Evolutionary conservation across 257 asterid species (phyloP).

Genomic region (Lavandula angustifolia): DNA sequence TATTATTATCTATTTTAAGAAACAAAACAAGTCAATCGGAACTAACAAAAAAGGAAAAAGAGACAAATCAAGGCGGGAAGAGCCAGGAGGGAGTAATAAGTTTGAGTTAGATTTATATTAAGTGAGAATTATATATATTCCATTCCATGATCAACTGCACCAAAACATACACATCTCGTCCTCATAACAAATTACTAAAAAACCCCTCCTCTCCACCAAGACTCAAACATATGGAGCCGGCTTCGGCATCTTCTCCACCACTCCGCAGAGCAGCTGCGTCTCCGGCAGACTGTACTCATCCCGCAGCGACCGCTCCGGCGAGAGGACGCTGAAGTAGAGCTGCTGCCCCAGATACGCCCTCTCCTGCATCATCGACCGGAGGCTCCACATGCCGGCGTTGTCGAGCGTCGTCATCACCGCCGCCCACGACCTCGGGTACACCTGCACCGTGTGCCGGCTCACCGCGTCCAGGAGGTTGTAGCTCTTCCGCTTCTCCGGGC

Average conservation of each 20-base stretch:
- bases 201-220: too few species aligned
- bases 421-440: conserved; percentile 64
- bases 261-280: conserved; percentile 45
- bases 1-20: too few species aligned
- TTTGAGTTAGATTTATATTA: too few species aligned
- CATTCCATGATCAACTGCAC: too few species aligned
- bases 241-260: conserved; percentile 42
- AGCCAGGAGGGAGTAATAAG: too few species aligned
- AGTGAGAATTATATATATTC: too few species aligned
- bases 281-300: conserved; percentile 52
- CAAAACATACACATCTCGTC: too few species aligned
- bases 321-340: conserved; percentile 50
- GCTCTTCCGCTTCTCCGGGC: conserved; percentile 56
- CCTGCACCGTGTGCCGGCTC: conserved; percentile 62
- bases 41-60: too few species aligned
- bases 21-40: too few species aligned
- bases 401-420: conserved; percentile 55
- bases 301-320: conserved; percentile 46
- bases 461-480: conserved; percentile 49
- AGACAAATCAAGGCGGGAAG: too few species aligned
- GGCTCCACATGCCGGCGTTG: conserved; percentile 63
- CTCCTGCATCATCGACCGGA: conserved; percentile 62
- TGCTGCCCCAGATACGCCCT: conserved; percentile 57
- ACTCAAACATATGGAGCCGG: conserved; percentile 38
- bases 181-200: too few species aligned